These are phyloP conservation scores for Powellomyces hirtus DNA, from an alignment of 192 early-diverging fungal species.

Conservation along the genomic window DNA sequence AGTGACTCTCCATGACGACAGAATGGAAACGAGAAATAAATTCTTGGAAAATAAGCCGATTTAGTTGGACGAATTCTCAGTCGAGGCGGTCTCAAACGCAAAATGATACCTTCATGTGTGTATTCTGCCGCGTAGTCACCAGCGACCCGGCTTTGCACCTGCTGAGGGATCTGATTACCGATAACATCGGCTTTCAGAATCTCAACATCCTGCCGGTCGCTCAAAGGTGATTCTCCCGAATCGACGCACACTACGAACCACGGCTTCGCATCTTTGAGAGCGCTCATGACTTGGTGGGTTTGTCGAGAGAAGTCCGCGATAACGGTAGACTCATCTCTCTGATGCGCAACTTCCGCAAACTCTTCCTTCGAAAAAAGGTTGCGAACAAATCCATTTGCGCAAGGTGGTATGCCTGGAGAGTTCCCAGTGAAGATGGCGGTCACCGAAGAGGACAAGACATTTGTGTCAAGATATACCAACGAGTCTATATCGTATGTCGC, in stretches of 20 bases:
- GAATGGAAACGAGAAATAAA: constrained; percentile 22
- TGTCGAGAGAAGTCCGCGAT: not conserved
- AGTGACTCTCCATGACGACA: not conserved
- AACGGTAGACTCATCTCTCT: not conserved
- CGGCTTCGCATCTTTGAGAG: constrained; percentile 14
- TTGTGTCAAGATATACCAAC: constrained; percentile 76
- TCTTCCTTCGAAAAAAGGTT: constrained; percentile 22
- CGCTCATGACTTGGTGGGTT: constrained; percentile 12
- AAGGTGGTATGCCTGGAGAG: not conserved
- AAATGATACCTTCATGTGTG: constrained; percentile 5
- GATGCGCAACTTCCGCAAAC: not conserved
- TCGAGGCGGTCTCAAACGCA: not conserved
- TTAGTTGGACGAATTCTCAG: not conserved
- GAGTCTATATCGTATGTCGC: constrained; percentile 65
- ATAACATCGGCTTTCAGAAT: constrained; percentile 48
- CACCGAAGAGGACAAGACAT: constrained; percentile 79
- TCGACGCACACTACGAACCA: constrained; percentile 28
- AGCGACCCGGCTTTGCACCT: constrained; percentile 20
- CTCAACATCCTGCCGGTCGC: constrained; percentile 58
- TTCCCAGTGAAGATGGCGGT: constrained; percentile 26
- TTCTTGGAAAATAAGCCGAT: not conserved
- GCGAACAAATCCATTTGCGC: constrained; percentile 27
- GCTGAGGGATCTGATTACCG: constrained; percentile 2
- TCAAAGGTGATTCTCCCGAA: constrained; percentile 14
- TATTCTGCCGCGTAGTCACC: constrained; percentile 24